A percentile compares a stretch with the other conserved stretches of the same genome.
These are phyloP conservation scores for Babesia bigemina DNA, from an alignment of 169 alveolate species.

Conservation along the genomic window DNA sequence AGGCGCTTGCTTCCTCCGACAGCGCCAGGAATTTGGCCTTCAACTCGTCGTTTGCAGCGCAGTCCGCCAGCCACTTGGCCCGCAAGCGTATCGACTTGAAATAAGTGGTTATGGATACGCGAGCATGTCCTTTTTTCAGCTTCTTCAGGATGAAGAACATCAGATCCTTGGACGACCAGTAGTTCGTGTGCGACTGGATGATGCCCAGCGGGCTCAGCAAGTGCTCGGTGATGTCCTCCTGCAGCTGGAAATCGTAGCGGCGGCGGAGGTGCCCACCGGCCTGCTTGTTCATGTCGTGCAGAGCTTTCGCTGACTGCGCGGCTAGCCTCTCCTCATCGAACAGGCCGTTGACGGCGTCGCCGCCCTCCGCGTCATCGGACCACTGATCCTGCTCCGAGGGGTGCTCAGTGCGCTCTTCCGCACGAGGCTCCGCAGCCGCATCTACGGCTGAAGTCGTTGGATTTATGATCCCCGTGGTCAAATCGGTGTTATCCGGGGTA, in stretches of 20 bases:
- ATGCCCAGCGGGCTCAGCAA: slow-evolving; percentile 81
- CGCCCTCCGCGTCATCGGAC: slow-evolving; percentile 21
- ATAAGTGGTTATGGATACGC: slow-evolving; percentile 46
- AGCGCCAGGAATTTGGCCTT: slow-evolving; percentile 41
- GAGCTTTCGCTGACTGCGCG: slow-evolving; percentile 13
- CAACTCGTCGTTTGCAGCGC: slow-evolving; percentile 38
- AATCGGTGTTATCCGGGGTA: neutral
- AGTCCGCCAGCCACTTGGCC: slow-evolving; percentile 49
- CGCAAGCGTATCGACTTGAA: slow-evolving; percentile 37
- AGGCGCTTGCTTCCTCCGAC: slow-evolving; percentile 54
- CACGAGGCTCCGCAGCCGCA: neutral
- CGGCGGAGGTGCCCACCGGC: slow-evolving; percentile 29
- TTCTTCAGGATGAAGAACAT: slow-evolving; percentile 75
- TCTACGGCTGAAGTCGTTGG: neutral
- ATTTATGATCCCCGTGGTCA: neutral
- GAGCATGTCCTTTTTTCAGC: slow-evolving; percentile 26
- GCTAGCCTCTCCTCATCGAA: slow-evolving; percentile 29
- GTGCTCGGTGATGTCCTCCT: slow-evolving; percentile 86
- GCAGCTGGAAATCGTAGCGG: slow-evolving; percentile 78
- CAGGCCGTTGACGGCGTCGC: slow-evolving; percentile 3
- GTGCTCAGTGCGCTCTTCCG: neutral
- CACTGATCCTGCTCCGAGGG: neutral
- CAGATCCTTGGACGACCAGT: slow-evolving; percentile 82
- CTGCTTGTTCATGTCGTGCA: slow-evolving; percentile 42
- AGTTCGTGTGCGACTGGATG: slow-evolving; percentile 81